A percentile compares a stretch with the other conserved stretches of the same genome.
Conservation (phyloP, 768 basidiomycete genomes). For the Boletus vinaceobasis region DNA sequence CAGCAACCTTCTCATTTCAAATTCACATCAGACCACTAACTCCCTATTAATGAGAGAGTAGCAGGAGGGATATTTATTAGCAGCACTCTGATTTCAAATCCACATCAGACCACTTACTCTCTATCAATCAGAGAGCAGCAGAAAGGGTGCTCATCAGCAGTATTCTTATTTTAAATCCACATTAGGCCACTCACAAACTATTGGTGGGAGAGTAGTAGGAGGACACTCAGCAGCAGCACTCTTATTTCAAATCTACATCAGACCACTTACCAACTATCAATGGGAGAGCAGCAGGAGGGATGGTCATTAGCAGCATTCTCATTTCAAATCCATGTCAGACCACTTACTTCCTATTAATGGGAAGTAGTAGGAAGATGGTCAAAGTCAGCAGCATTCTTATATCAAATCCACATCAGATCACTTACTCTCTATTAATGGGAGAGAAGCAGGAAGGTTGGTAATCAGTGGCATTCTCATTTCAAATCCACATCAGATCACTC, state of each 20-base stretch:
- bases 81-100: background rate
- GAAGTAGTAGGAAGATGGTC: too few relatives aligned
- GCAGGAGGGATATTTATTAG: background rate
- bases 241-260: background rate
- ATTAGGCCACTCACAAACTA: too few relatives aligned
- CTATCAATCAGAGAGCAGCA: background rate
- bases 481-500: too few relatives aligned
- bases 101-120: too few relatives aligned
- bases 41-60: too few relatives aligned
- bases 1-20: background rate
- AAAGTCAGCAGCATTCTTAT: too few relatives aligned
- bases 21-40: background rate
- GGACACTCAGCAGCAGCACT: too few relatives aligned
- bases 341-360: background rate
- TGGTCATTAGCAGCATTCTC: background rate
- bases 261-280: background rate
- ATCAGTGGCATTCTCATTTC: background rate
- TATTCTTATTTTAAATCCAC: background rate
- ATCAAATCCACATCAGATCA: too few relatives aligned
- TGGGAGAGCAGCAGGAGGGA: background rate
- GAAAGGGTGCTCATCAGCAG: background rate
- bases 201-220: too few relatives aligned
- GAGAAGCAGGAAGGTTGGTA: background rate
- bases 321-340: background rate
- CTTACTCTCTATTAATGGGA: too few relatives aligned